phyloP scores from a whole-genome alignment of 257 asterid species.

The Agastache rugosa region DNA sequence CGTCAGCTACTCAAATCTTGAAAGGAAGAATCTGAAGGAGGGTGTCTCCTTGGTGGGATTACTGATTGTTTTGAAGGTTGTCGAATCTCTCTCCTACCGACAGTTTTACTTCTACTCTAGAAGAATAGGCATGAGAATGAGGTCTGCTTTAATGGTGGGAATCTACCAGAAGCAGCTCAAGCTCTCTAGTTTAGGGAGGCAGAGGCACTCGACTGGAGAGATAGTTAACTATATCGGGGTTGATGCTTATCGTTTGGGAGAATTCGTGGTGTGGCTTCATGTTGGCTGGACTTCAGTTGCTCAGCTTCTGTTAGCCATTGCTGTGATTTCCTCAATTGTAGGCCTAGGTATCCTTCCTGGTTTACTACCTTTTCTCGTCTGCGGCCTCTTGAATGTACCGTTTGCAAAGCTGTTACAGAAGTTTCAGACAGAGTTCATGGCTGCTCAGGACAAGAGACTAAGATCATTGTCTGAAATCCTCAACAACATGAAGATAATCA shows the following conservation, averaged over 20 bases:
- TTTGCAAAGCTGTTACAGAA: constrained; percentile 63
- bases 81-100: constrained; percentile 60
- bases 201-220: constrained; percentile 71
- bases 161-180: constrained; percentile 67
- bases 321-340: constrained; percentile 54
- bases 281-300: constrained; percentile 53
- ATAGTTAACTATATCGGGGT: constrained; percentile 73
- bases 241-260: constrained; percentile 85
- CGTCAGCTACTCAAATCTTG: constrained; percentile 53
- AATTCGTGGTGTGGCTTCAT: constrained; percentile 67
- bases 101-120: constrained; percentile 67
- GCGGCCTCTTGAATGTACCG: constrained; percentile 66
- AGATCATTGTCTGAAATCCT: constrained; percentile 72
- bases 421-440: constrained; percentile 71
- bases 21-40: constrained; percentile 36
- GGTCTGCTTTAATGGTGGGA: constrained; percentile 76
- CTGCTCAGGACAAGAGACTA: constrained; percentile 65
- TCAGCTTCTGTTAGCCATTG: constrained; percentile 52
- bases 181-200: constrained; percentile 61
- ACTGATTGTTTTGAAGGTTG: constrained; percentile 55
- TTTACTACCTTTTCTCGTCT: constrained; percentile 60
- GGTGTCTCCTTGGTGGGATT: constrained; percentile 58
- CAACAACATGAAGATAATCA: constrained; percentile 75
- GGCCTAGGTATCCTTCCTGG: constrained; percentile 77
- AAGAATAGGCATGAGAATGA: constrained; percentile 70